Evolutionary conservation across 2,329 filamentous ascomycete species (phyloP), one percentile per base, ranked within the genome.

Genomic region (Trichoderma sp.): DNA sequence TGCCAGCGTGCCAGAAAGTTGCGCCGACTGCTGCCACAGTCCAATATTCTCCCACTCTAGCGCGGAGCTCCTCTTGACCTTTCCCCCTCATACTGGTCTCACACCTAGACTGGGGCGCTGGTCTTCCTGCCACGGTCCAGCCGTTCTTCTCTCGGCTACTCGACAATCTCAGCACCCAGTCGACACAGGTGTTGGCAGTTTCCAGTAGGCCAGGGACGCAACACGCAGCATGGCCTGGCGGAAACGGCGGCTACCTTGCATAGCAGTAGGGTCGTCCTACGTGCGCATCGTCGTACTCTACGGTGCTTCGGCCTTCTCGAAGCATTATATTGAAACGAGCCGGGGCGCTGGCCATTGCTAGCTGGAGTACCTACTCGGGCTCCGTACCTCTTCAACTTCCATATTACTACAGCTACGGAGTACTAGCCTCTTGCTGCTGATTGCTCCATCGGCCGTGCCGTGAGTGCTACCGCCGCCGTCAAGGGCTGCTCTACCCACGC

Each of bases 1-100:
- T 60, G 58, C 64, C 64, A 55, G 67, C 60, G 67, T 59, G 59
- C 60, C 60, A 69, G 67, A 69, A 55, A 69, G 67, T 69, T 69
- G 37, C 67, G 67, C 67, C 67, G 52, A 69, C 58, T 65, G 39
- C 59, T 69, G 55, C 67, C 52, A 59, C 56, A 24, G 56, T 24
- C 56, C 56, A 34, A 34, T 24, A 34, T 39, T 43, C 34, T 28
- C 54, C 59, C 28, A 43, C 65, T n/a, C 65, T 69, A 69, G 67
- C 67, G 67, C 30, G 55, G 60, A 51, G 60, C 37, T 59, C 60
- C 63, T 43, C 32, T 32, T 30, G 49, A n/a, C 39, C 59, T 61
- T 55, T 55, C 55, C 43, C 64, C 55, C 66, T 43, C 58, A 68
- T 37, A 30, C 24, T 61, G 66, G 56, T 68, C 66, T 68, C 56